These are phyloP conservation scores for Pneumocystis wakefieldiae DNA, from an alignment of 1,139 yeast species.

Conservation along the genomic window DNA sequence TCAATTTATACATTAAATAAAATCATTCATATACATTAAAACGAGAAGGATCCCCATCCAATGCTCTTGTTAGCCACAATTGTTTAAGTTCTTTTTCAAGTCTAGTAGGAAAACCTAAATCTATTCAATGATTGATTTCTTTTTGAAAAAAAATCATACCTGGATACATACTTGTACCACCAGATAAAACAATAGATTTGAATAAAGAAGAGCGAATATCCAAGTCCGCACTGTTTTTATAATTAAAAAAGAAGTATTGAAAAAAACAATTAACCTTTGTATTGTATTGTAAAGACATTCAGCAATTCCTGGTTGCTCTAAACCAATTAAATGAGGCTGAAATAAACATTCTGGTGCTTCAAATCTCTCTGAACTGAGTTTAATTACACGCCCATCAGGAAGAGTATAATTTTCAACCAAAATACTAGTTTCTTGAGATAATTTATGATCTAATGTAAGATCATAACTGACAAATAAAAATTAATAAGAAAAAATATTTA, in stretches of 20 bases:
- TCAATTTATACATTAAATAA: neutral
- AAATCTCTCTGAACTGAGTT: slow-evolving; percentile 88
- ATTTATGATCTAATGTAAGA: slow-evolving; percentile 69
- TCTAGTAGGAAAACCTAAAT: neutral
- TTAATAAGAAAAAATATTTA: neutral
- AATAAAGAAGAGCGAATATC: slow-evolving; percentile 79
- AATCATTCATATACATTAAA: slow-evolving; percentile 30
- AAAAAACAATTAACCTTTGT: slow-evolving; percentile 2
- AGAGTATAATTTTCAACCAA: slow-evolving; percentile 69
- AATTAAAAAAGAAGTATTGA: neutral
- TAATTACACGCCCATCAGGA: slow-evolving; percentile 91
- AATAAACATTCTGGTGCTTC: slow-evolving; percentile 97
- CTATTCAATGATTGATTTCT: slow-evolving; percentile 28
- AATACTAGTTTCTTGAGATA: slow-evolving; percentile 87
- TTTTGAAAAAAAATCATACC: slow-evolving; percentile 80
- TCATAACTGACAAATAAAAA: slow-evolving; percentile 44
- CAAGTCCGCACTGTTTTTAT: slow-evolving; percentile 68
- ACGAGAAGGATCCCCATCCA: slow-evolving; percentile 75
- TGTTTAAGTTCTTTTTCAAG: slow-evolving; percentile 69
- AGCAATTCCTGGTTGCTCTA: slow-evolving; percentile 94
- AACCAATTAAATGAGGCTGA: slow-evolving; percentile 94
- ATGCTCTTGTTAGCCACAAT: slow-evolving; percentile 79
- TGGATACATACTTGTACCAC: slow-evolving; percentile 98
- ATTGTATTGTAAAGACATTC: slow-evolving; percentile 82
- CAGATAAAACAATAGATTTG: slow-evolving; percentile 85